Percentiles rank a stretch among this genome's conserved stretches.
Evolutionary conservation across 2,329 filamentous ascomycete species (phyloP).

Genomic region (Lecanosticta acicola): DNA sequence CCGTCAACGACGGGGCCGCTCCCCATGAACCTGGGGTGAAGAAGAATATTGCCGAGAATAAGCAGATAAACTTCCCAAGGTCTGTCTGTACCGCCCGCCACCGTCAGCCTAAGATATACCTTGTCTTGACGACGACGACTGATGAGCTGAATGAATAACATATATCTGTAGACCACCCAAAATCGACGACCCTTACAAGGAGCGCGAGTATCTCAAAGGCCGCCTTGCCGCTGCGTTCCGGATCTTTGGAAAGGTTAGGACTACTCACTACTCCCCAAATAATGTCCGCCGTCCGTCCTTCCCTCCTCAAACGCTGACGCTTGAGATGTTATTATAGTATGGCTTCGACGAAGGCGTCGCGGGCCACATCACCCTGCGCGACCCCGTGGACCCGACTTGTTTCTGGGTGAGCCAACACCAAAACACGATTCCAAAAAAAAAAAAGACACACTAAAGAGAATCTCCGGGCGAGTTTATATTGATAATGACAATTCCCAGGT

Average conservation of each 20-base stretch:
- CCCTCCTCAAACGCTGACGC: neutral
- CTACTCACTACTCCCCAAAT: neutral
- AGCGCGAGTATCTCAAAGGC: conserved; percentile 40
- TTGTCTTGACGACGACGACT: no score
- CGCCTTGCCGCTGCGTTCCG: conserved; percentile 43
- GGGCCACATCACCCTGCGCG: conserved; percentile 41
- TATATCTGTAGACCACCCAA: conserved; percentile 27
- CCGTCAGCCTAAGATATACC: no score
- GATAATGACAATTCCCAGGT: no score
- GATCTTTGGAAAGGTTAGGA: conserved; percentile 35
- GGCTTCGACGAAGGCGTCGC: conserved; percentile 38
- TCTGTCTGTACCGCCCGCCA: conserved; percentile 10
- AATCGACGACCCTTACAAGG: conserved; percentile 35
- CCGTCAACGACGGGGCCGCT: conserved; percentile 27
- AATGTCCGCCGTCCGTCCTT: no score
- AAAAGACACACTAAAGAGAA: no score
- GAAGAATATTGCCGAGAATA: conserved; percentile 28
- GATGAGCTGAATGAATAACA: no score
- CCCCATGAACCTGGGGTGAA: conserved; percentile 32
- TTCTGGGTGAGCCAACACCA: no score
- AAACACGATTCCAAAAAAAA: no score
- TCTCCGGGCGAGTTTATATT: no score
- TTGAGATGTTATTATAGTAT: conserved; percentile 8
- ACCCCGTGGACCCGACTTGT: conserved; percentile 30
- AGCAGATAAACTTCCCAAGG: conserved; percentile 28